Evolutionary conservation across 345 rosid genomes (phyloP).

Genomic region (Populus nigra): DNA sequence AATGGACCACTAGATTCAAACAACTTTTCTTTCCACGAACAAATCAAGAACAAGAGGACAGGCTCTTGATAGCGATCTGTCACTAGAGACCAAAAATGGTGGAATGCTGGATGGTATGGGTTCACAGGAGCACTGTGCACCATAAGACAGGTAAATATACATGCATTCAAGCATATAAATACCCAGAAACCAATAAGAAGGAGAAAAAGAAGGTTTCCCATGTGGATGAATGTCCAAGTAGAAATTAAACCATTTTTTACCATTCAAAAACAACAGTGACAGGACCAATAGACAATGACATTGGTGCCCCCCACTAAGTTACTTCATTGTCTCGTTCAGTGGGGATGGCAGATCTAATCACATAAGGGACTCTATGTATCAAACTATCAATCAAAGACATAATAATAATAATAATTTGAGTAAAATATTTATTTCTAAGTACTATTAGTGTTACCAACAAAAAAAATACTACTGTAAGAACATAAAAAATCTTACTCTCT

Average conservation of each 20-base stretch:
- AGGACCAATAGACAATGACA: slow-evolving; percentile 4
- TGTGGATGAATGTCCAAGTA: neutral
- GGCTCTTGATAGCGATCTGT: neutral
- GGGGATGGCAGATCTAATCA: neutral
- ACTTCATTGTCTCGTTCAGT: slow-evolving; percentile 10
- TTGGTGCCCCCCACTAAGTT: slow-evolving; percentile 19
- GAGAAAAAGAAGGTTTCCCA: neutral
- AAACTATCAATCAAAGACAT: neutral
- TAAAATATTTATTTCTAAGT: neutral
- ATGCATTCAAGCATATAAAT: neutral
- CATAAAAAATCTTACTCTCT: slow-evolving; percentile 46
- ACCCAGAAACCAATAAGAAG: neutral
- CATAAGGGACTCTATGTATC: neutral
- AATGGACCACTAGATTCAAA: neutral
- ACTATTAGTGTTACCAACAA: neutral
- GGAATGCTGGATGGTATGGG: neutral
- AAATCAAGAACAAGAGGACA: slow-evolving; percentile 2
- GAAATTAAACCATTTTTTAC: neutral
- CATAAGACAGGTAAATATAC: neutral
- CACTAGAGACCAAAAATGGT: neutral
- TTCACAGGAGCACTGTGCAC: neutral
- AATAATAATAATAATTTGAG: neutral
- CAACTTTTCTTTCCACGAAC: neutral
- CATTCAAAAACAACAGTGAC: slow-evolving; percentile 8
- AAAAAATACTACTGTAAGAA: neutral